Base-by-base conservation (phyloP, 208 protist genomes). In the Crithidia sp. region DNA sequence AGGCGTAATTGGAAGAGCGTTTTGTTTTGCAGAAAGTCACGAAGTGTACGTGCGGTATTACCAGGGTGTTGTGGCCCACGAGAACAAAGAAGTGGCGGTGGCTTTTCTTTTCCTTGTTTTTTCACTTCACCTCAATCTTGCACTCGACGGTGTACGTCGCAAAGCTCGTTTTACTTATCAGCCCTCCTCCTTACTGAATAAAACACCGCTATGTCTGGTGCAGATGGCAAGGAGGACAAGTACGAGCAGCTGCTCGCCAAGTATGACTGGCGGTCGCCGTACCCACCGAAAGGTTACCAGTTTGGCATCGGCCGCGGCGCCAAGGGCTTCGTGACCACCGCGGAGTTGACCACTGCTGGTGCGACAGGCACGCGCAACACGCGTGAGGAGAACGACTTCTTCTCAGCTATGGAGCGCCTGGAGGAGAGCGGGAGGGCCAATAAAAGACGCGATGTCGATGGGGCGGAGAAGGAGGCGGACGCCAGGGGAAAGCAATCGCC, bases 241-340 rank as follows among this genome's bases (percentile, higher is more conserved):
- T 96, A 96, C 65, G 91, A 93, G 68, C 81, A 86, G 61, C 54
- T 96, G 62, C 81, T 93, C 17, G 50, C 78, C 49, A 89, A 86
- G 68, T 89, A 90, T 61, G 85, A 94, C 80, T 96, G 92, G 92
- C 77, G 79, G n/a, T 65, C 85, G 10, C 61, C 84, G 8, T 67
- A 80, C 49, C 89, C 92, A 13, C 92, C 92, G 10, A 86, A 80
- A 17, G 82, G 85, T n/a, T 96, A 96, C 61, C 79, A 87, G 56
- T 92, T 85, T 69, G 92, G 92, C 14, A 64, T 85, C 10, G 92
- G 92, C 14, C 85, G 92, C n/a, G 92, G 92, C 10, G 92, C 89
- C 2, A 90, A 89, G 44, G 75, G 76, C 10, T 92, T 96, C 37
- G 66, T 86, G 8, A 96, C 92, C 5, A 90, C 89, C 4, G 89